Base-by-base conservation (phyloP, 2,329 filamentous ascomycete genomes). In the Rugonectria rugulosa region DNA sequence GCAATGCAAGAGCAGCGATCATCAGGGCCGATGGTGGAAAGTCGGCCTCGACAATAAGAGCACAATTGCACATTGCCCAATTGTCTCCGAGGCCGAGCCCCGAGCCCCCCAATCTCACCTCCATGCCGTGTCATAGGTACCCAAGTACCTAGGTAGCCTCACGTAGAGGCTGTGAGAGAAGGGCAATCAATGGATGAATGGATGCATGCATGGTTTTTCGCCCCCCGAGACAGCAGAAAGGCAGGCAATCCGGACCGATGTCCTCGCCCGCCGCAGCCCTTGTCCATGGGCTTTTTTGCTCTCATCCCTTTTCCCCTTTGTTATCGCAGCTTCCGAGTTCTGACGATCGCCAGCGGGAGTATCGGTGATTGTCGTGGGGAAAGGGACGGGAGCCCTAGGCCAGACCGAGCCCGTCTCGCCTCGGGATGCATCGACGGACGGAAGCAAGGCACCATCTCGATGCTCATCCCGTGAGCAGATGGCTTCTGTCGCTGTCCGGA, bases 381-480 rank as follows among this genome's bases (percentile, higher is more conserved):
- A 40, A n/a, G n/a, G n/a, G n/a, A n/a, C n/a, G n/a, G n/a, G n/a
- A n/a, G n/a, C n/a, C n/a, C n/a, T n/a, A n/a, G 26, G n/a, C 23
- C 37, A 37, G 43, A 15, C 32, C 15, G 20, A 32, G 17, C 24
- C 37, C 20, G 17, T 32, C 51, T 36, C 20, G 17, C 26, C 51
- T 36, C 31, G 26, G 38, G 23, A 23, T 38, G 6, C 11, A 41
- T 27, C 6, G 24, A 27, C 11, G 24, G 24, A 27, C 24, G 24
- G 24, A 27, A 6, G 24, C 26, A 19, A 46, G 31, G 17, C 31
- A 15, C 41, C 37, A 48, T 37, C 31, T 41, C 38, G 15, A 57
- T 57, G n/a, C 24, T 44, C 19, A 19, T 26, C 24, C 14, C 32
- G 6, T 47, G 47, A 42, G 53, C 41, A 46, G 41, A 51, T 45